phyloP scores from a whole-genome alignment of 2,329 filamentous ascomycete species.

The Aspergillus calidoustus region DNA sequence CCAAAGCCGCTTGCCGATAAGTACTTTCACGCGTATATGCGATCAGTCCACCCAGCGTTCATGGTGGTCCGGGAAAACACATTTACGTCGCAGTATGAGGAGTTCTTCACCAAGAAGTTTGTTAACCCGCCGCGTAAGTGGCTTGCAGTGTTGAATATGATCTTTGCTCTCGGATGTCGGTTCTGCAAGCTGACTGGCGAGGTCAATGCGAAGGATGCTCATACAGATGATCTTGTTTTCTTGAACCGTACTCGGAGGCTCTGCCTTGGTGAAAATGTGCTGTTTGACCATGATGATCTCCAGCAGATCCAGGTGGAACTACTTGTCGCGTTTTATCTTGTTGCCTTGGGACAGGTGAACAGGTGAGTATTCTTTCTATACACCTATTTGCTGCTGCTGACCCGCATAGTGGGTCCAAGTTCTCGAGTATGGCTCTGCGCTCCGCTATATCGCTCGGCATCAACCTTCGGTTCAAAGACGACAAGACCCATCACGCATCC shows the following conservation, averaged over 20 bases:
- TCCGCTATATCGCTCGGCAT: conserved; percentile 47
- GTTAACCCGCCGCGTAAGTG: conserved; percentile 38
- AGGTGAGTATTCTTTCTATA: conserved; percentile 32
- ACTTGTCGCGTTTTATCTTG: conserved; percentile 46
- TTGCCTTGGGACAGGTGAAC: conserved; percentile 48
- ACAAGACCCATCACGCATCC: conserved; percentile 37
- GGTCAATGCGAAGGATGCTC: conserved; percentile 26
- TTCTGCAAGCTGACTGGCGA: conserved; percentile 41
- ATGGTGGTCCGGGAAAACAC: conserved; percentile 43
- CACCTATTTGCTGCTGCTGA: not conserved
- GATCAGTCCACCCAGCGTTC: conserved; percentile 46
- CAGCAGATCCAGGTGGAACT: conserved; percentile 50
- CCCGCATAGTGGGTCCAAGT: conserved; percentile 43
- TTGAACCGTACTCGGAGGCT: conserved; percentile 47
- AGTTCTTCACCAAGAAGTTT: conserved; percentile 33
- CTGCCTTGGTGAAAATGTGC: conserved; percentile 38
- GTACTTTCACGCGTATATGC: conserved; percentile 46
- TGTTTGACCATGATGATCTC: conserved; percentile 48
- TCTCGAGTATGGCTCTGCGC: conserved; percentile 46
- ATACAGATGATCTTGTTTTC: conserved; percentile 45
- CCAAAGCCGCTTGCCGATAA: conserved; percentile 41
- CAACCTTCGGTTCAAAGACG: conserved; percentile 46
- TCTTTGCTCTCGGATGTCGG: conserved; percentile 51
- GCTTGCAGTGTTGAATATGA: conserved; percentile 51
- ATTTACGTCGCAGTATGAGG: conserved; percentile 45